Conservation (phyloP, 106 monocot genomes). For the Apostasia ramifera region DNA sequence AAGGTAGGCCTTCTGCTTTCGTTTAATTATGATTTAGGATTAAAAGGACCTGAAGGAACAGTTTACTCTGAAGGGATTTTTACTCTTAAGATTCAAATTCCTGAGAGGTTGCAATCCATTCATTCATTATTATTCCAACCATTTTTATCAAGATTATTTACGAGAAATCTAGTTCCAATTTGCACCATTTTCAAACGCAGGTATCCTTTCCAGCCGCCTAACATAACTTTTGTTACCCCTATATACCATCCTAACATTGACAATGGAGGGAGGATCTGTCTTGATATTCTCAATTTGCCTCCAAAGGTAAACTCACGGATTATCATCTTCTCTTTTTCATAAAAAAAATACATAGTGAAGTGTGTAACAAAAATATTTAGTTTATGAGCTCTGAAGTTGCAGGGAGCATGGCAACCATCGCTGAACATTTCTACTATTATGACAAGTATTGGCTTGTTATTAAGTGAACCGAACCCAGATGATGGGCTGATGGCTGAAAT, state of each 20-base stretch:
- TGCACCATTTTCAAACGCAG: slow-evolving; percentile 26
- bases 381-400: background rate
- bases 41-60: slow-evolving; percentile 81
- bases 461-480: slow-evolving; percentile 92
- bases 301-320: slow-evolving; percentile 56
- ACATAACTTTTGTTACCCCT: slow-evolving; percentile 79
- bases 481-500: slow-evolving; percentile 94
- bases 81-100: slow-evolving; percentile 70
- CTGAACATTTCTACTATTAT: slow-evolving; percentile 85
- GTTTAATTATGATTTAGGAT: slow-evolving; percentile 24
- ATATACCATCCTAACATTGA: slow-evolving; percentile 99
- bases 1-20: background rate
- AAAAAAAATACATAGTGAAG: background rate
- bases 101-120: slow-evolving; percentile 53
- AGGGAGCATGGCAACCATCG: slow-evolving; percentile 92
- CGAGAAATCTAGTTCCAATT: background rate
- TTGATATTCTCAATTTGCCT: slow-evolving; percentile 96
- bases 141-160: slow-evolving; percentile 5
- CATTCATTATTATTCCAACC: background rate
- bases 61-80: slow-evolving; percentile 69
- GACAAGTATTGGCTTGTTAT: slow-evolving; percentile 73
- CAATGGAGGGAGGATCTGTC: slow-evolving; percentile 90
- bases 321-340: background rate
- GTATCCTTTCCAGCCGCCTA: slow-evolving; percentile 94
- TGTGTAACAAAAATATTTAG: background rate